A percentile compares a stretch with the other conserved stretches of the same genome.
These are phyloP conservation scores for Cladophialophora exuberans DNA, from an alignment of 2,329 filamentous ascomycete genomes.

Conservation along the genomic window DNA sequence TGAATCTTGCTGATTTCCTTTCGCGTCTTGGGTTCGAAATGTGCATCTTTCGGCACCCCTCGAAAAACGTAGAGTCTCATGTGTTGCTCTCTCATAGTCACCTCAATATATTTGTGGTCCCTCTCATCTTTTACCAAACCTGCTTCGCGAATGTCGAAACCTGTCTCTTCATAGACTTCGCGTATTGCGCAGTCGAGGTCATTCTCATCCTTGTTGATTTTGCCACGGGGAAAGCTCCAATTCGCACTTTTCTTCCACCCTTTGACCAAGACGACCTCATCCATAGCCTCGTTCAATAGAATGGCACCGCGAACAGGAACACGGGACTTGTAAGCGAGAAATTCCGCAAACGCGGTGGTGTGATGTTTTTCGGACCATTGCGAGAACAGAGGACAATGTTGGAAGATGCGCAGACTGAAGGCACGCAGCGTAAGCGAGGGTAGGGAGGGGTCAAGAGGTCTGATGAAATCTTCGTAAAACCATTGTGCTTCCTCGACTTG, in stretches of 20 bases:
- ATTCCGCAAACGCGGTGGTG: slow-evolving; percentile 83
- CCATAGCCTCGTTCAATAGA: slow-evolving; percentile 91
- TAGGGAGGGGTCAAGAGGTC: slow-evolving; percentile 80
- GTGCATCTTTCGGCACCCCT: slow-evolving; percentile 80
- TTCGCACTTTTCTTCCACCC: slow-evolving; percentile 97
- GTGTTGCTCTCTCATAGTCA: slow-evolving; percentile 90
- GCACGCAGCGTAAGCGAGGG: slow-evolving; percentile 82
- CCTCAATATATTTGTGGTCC: slow-evolving; percentile 80
- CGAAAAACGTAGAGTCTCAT: slow-evolving; percentile 91
- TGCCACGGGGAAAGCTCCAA: slow-evolving; percentile 96
- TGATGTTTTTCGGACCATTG: slow-evolving; percentile 78
- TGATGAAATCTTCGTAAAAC: slow-evolving; percentile 99
- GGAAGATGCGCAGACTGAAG: slow-evolving; percentile 89
- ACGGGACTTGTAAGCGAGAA: slow-evolving; percentile 90
- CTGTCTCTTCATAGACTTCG: slow-evolving; percentile 96
- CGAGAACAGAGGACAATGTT: slow-evolving; percentile 87
- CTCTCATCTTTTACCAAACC: slow-evolving; percentile 74
- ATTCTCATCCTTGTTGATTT: slow-evolving; percentile 97
- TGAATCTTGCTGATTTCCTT: slow-evolving; percentile 98
- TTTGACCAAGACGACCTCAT: slow-evolving; percentile 88
- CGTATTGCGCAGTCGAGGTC: slow-evolving; percentile 92
- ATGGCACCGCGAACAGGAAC: slow-evolving; percentile 95
- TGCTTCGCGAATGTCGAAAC: slow-evolving; percentile 76
- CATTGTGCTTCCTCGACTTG: slow-evolving; percentile 99
- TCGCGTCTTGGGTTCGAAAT: slow-evolving; percentile 86